phyloP scores from a whole-genome alignment of 257 asterid species.

The Anisodus tanguticus region DNA sequence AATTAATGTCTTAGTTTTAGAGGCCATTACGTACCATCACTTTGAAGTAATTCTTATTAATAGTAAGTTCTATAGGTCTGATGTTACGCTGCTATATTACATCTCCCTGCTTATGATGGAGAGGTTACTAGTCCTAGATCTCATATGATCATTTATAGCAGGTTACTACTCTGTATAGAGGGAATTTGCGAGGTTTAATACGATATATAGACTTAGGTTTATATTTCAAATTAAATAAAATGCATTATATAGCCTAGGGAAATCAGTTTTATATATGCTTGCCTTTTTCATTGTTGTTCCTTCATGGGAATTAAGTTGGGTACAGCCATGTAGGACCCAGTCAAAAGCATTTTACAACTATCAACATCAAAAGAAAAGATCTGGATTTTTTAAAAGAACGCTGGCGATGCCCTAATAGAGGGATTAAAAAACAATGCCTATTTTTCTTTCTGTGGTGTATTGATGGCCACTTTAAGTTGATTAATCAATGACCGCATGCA shows the following conservation, averaged over 20 bases:
- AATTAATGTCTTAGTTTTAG: background rate
- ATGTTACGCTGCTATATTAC: background rate
- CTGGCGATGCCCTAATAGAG: background rate
- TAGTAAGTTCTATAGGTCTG: background rate
- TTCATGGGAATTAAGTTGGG: background rate
- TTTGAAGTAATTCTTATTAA: background rate
- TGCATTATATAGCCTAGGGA: background rate
- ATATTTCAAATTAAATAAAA: background rate
- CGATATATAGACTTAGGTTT: background rate
- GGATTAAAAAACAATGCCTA: background rate
- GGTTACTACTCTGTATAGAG: background rate
- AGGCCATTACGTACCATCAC: background rate
- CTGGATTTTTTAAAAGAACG: background rate
- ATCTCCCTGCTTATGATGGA: background rate
- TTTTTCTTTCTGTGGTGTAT: background rate
- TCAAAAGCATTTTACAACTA: constrained; percentile 4
- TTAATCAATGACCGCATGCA: constrained; percentile 9
- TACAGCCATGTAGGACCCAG: background rate
- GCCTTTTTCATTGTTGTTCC: background rate
- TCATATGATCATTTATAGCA: background rate
- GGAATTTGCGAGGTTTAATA: background rate
- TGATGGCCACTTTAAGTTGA: constrained; percentile 12
- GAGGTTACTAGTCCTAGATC: background rate
- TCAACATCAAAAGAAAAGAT: constrained; percentile 14
- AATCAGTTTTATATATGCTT: background rate